phyloP scores from a whole-genome alignment of 441 rosid genomes.

The Erysimum pusillum region DNA sequence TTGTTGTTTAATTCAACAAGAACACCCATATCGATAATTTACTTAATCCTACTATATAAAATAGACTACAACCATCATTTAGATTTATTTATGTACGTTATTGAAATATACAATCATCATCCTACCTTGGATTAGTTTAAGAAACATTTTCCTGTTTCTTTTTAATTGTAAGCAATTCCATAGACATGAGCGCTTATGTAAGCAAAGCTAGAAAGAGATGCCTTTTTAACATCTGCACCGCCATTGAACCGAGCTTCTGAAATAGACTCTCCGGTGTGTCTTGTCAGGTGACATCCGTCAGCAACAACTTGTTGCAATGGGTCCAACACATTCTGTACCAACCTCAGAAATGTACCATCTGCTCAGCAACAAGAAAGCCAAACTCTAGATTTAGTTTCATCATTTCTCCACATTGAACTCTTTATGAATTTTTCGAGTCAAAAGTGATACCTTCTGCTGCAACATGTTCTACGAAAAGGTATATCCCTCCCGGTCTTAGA shows the following conservation, averaged over 20 bases:
- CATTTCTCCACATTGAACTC: constrained; percentile 1
- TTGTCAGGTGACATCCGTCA: constrained; percentile 86
- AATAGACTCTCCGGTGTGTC: constrained; percentile 72
- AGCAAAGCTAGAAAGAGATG: constrained; percentile 53
- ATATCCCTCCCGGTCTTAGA: constrained; percentile 83
- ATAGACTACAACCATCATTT: background rate
- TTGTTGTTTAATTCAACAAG: constrained; percentile 1
- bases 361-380: constrained; percentile 20
- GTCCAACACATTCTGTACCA: constrained; percentile 67
- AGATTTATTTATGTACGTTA: constrained; percentile 12
- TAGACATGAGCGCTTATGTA: constrained; percentile 70
- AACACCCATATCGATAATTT: background rate
- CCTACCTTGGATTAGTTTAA: constrained; percentile 22
- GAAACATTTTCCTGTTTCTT: constrained; percentile 14
- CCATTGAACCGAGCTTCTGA: constrained; percentile 69
- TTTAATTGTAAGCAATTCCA: constrained; percentile 59
- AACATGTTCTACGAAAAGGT: constrained; percentile 87
- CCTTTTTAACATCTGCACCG: constrained; percentile 53
- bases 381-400: background rate
- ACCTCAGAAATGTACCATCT: constrained; percentile 81
- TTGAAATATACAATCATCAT: constrained; percentile 17
- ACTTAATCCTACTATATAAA: background rate
- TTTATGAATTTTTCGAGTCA: background rate
- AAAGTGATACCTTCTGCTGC: constrained; percentile 76
- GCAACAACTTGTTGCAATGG: constrained; percentile 77